Evolutionary conservation across 352 stramenopile species (phyloP), one percentile per base, ranked within the genome.

Genomic region (Phytopythium boreale): DNA sequence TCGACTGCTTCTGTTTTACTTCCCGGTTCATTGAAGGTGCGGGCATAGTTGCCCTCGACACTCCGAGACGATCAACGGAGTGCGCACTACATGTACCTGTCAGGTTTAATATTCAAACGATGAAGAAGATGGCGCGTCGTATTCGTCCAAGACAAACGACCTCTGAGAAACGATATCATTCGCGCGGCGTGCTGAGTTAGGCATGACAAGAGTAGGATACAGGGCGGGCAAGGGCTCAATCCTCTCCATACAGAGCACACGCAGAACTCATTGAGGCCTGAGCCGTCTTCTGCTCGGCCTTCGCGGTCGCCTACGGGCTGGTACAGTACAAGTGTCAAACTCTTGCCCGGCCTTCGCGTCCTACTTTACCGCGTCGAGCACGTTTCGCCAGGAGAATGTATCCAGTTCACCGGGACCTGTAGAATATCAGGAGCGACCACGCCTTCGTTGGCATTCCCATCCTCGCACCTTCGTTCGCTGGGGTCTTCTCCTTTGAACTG

Each of bases 121-220:
- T 19, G 8, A 24, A 14, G 19, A 22, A 49, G 43, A 1, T 24
- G 43, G 34, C 12, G 43, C 17, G 43, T 1, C 6, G 17, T 49
- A 19, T n/a, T 26, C 1, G 20, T n/a, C 2, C 43, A 20, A 49
- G n/a, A 19, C 20, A 24, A 51, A 24, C 22, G 22, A 31, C 44
- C 44, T 51, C 20, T 24, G 11, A 12, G 22, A 51, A 29, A 20
- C 44, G 44, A 51, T 51, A 27, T 51, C 22, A 19, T 51, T 51
- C 43, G 43, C 43, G 20, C 43, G 43, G 20, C 20, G 5, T 10
- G 1, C 34, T 10, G 6, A 46, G 39, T 6, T n/a, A 9, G 9
- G n/a, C 22, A 24, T 51, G n/a, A 51, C 44, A 51, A 24, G 44
- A 51, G 44, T 51, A 51, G 44, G 44, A 51, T 51, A 49, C 43